A percentile compares a stretch with the other conserved stretches of the same genome.
Evolutionary conservation across 441 rosid species (phyloP).

Genomic region (Erodium moschatum): DNA sequence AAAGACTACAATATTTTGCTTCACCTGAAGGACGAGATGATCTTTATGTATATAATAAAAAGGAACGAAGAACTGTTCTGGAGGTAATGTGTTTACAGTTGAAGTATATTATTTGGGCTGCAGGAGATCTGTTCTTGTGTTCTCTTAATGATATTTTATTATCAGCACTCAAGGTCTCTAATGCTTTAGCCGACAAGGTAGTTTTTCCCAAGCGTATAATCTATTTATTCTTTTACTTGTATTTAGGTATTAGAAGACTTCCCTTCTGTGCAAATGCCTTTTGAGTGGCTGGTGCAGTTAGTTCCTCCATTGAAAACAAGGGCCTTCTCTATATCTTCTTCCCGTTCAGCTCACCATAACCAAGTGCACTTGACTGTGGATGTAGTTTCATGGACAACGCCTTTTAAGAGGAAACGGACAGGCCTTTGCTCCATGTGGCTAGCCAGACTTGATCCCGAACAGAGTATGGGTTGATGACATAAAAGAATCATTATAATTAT

Average conservation of each 20-base stretch:
- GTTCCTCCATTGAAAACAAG: constrained; percentile 76
- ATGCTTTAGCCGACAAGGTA: too few relatives aligned
- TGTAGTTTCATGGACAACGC: constrained; percentile 78
- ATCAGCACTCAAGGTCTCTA: too few relatives aligned
- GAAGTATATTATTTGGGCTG: constrained; percentile 1
- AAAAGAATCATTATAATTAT: constrained; percentile 1
- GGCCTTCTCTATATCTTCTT: constrained; percentile 87
- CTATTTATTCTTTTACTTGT: constrained; percentile 8
- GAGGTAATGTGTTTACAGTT: constrained; percentile 45
- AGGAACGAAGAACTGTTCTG: constrained; percentile 75
- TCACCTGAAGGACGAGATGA: constrained; percentile 96
- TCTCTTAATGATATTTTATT: too few relatives aligned
- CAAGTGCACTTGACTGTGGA: constrained; percentile 83
- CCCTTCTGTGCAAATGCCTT: constrained; percentile 84
- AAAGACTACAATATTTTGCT: constrained; percentile 73
- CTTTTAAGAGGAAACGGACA: constrained; percentile 56
- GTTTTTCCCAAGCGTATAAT: too few relatives aligned
- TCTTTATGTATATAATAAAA: constrained; percentile 85
- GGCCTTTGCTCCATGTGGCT: constrained; percentile 96
- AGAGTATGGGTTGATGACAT: constrained; percentile 32
- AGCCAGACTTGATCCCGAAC: constrained; percentile 58
- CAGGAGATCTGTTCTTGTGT: constrained; percentile 5
- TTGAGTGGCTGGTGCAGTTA: constrained; percentile 91
- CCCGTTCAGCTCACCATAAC: constrained; percentile 63
- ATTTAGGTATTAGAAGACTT: constrained; percentile 82